Base-by-base conservation (phyloP, 73 alveolate species). In the Paramecium biaurelia region DNA sequence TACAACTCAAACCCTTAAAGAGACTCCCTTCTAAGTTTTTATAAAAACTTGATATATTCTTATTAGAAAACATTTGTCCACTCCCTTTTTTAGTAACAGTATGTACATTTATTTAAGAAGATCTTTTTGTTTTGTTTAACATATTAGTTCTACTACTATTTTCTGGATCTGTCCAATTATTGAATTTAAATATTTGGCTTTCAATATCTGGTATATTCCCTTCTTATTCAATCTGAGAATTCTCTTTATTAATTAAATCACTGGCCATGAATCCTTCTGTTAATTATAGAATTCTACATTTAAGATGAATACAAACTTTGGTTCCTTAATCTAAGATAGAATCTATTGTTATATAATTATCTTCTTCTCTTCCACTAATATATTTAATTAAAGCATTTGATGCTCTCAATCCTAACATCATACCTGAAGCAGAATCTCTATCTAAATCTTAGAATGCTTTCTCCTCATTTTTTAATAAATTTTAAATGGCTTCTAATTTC, bases 321-420 rank as follows among this genome's bases (percentile, higher is more conserved):
- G 86, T 72, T 7, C 58, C 63, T 34, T 28, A n/a, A 34, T 37
- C 34, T 7, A 28, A 2, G 5, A 37, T 4, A 0, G 86, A 72
- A 12, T 72, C 86, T 0, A 72, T 72, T 72, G 53, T 34, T 28
- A 72, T 32, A 72, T 34, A 72, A 38, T 42, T 72, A 8, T 72
- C 56, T 15, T 32, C 56, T 72, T 72, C 56, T 34, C 7, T 72
- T n/a, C 86, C 86, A 30, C 67, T 37, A 32, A 72, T 18, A 72
- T 72, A 72, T 72, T 37, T 72, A 14, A 72, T 72, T 72, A 72
- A 18, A 1, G 56, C 35, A 72, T 72, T 72, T 32, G 86, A 72
- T 15, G 86, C 86, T 72, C 86, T 32, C 32, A 72, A 72, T 14
- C 86, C 86, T 20, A 72, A 21, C 86, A 72, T 72, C 56, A 72